Base-by-base conservation (phyloP, 495 filamentous ascomycete genomes). In the Beverwykella pulmonaria region DNA sequence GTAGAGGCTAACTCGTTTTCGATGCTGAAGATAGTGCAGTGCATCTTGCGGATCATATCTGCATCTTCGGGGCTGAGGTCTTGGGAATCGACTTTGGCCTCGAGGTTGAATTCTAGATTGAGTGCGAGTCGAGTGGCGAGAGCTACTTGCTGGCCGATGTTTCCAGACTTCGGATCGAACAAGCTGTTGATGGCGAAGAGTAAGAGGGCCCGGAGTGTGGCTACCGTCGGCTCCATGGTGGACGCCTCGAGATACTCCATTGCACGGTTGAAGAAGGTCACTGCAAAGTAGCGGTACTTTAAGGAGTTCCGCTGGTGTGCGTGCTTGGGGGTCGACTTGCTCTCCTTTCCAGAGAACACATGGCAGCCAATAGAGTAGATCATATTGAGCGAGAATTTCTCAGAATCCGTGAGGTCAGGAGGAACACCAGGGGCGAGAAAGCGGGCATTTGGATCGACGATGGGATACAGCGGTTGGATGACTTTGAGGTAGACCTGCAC, bases 71-170 rank as follows among this genome's bases (percentile, higher is more conserved):
- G 23, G 0, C 46, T n/a, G 1, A 52, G 36, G 1, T 61, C 61
- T 26, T 64, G 67, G 3, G 30, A 19, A 19, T 68, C 67, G 12
- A 69, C 29, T 7, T 44, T 50, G 12, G 48, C 48, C 15, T 50
- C 48, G 7, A 69, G 48, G 20, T 44, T 44, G 8, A 20, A 5
- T 34, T 68, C 66, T 1, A 69, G 48, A n/a, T 44, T 50, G 10
- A 69, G 23, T 2, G 60, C 61, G 46, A 69, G 56, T 14, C 67
- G 20, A 14, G 56, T 41, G 17, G 67, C 67, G 8, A 69, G 61
- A 8, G 61, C 67, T 3, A 69, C 32, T 57, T 69, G 67, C 36
- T 69, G 67, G n/a, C 67, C 61, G 26, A 69, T 64, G 32, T 69
- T 69, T 1, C 67, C 67, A 4, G 22, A 32, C 26, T 69, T 65